Evolutionary conservation across 2,329 filamentous ascomycete species (phyloP), one percentile per base, ranked within the genome.

Genomic region (Orbilia ellipsospora): DNA sequence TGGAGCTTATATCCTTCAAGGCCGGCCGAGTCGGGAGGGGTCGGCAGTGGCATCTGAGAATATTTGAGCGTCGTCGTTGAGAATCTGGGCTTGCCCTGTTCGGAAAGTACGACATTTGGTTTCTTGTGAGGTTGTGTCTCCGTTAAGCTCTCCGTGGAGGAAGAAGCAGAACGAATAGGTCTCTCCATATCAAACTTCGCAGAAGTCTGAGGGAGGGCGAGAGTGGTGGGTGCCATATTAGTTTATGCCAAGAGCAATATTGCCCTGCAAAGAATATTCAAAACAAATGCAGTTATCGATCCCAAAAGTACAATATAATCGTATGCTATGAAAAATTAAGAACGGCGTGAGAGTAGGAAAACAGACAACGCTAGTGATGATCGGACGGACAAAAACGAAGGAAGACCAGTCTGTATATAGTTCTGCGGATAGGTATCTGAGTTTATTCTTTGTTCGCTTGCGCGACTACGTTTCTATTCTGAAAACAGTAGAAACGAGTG

Each of bases 161-260:
- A 75, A 50, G 72, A 62, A 6, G 63, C 59, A 4, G 72, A 75
- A 6, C 31, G 31, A 15, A 60, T 15, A 6, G 64, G 52, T 15
- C 59, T 55, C 51, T 75, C 72, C 72, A 75, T 75, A 18, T 75
- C 72, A 69, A 75, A 75, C 72, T 68, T 75, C 72, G 52, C 64
- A 60, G 72, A 75, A 68, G 72, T 20, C 26, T 56, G 64, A 56
- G 72, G 72, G 45, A 69, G 72, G 28, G 15, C 16, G 60, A 75
- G 72, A 50, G 51, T 45, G 12, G 59, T 4, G 28, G 52, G 55
- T 13, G 59, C 59, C 72, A 75, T 36, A 65, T 75, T 75, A 75
- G 52, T 36, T 36, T 36, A 68, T 8, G 15, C 50, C 16, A 50
- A 42, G 28, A 18, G 44, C 45, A 52, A 61, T 40, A 62, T 26